Evolutionary conservation across 163 green algal species (phyloP).

Genomic region (Volvox carteri): DNA sequence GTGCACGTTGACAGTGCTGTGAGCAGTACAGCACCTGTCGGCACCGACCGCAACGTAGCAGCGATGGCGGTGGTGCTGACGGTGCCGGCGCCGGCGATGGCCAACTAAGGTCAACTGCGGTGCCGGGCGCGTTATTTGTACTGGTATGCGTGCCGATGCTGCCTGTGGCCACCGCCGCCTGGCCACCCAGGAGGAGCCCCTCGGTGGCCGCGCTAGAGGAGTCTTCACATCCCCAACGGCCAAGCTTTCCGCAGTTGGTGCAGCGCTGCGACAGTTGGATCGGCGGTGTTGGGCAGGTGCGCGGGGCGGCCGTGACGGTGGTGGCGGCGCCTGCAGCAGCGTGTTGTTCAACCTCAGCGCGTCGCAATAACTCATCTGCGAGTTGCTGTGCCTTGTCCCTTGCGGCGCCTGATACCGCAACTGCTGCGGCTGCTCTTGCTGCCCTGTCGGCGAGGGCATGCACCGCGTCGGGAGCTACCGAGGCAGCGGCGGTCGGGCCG

Average conservation of each 20-base stretch:
- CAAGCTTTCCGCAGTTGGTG: not conserved
- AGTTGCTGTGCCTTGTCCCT: not conserved
- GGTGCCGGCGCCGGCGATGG: too few species aligned
- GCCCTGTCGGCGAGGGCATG: not conserved
- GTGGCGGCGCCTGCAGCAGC: not conserved
- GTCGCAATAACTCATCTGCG: not conserved
- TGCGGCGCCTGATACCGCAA: too few species aligned
- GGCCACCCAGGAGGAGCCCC: too few species aligned
- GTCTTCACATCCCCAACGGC: not conserved
- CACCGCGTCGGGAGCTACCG: not conserved
- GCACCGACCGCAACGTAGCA: conserved; percentile 39
- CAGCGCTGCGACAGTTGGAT: not conserved
- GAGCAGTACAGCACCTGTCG: conserved; percentile 27
- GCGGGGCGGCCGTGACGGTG: not conserved
- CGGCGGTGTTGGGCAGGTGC: not conserved
- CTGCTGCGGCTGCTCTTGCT: not conserved
- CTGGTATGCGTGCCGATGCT: too few species aligned
- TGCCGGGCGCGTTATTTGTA: too few species aligned
- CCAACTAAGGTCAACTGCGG: too few species aligned
- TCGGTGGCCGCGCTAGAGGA: too few species aligned
- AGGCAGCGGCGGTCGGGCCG: conserved; percentile 7
- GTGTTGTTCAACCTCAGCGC: not conserved
- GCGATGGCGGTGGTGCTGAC: not conserved
- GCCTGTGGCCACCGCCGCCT: too few species aligned
- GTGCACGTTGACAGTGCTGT: not conserved